Percentiles rank a stretch among this genome's conserved stretches.
These are phyloP conservation scores for Mycena chlorophos DNA, from an alignment of 768 basidiomycete genomes.

Conservation along the genomic window DNA sequence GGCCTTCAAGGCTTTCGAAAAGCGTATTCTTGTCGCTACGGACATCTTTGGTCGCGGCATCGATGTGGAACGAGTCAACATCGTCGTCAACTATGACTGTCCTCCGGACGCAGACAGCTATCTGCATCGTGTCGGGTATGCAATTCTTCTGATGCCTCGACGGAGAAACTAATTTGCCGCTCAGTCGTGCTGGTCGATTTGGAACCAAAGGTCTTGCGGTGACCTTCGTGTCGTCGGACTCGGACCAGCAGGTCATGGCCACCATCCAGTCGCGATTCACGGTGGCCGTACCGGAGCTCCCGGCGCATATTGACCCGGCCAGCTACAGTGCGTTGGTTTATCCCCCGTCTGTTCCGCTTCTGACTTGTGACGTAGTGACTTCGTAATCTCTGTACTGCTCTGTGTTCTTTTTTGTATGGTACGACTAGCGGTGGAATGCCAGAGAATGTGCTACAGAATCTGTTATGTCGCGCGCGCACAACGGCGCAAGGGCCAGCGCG, in stretches of 20 bases:
- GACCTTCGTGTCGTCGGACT: conserved; percentile 92
- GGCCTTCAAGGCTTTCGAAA: conserved; percentile 99
- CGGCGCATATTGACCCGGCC: conserved; percentile 90
- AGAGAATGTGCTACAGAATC: not conserved
- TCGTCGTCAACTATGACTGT: conserved; percentile 98
- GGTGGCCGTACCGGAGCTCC: conserved; percentile 93
- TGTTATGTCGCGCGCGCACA: too few relatives aligned
- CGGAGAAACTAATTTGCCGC: not conserved
- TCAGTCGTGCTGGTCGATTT: conserved; percentile 95
- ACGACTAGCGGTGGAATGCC: conserved; percentile 11
- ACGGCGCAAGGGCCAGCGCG: too few relatives aligned
- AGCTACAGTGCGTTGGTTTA: conserved; percentile 81
- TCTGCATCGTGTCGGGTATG: conserved; percentile 93
- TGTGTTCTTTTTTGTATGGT: conserved; percentile 21
- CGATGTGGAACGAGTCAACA: conserved; percentile 99
- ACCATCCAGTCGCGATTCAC: conserved; percentile 96
- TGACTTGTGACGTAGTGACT: conserved; percentile 38
- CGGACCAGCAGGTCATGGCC: conserved; percentile 91
- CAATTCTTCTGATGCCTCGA: conserved; percentile 10
- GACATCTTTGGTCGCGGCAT: conserved; percentile 99
- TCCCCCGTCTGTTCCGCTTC: not conserved
- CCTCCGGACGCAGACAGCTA: conserved; percentile 98
- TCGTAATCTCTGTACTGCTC: conserved; percentile 38
- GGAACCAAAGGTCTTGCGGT: conserved; percentile 99
- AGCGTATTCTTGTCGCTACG: conserved; percentile 97